Evolutionary conservation across 441 rosid genomes (phyloP).

Genomic region (Eruca vesicaria): DNA sequence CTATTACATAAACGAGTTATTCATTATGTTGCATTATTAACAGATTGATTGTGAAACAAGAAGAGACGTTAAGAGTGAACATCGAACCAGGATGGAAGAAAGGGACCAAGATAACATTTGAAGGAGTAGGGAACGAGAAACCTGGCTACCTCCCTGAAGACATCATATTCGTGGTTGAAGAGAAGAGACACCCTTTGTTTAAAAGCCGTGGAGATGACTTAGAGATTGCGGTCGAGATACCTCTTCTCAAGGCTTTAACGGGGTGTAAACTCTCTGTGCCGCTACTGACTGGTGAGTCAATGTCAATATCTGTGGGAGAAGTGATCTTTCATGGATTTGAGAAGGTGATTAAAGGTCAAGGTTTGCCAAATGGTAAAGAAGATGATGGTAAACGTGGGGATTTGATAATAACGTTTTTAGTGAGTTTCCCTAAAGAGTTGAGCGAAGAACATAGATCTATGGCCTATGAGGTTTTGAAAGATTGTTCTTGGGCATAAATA

Average conservation of each 20-base stretch:
- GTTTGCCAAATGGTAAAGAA: conserved; percentile 61
- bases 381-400: conserved; percentile 58
- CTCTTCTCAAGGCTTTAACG: conserved; percentile 66
- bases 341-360: conserved; percentile 68
- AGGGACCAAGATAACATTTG: conserved; percentile 82
- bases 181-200: conserved; percentile 61
- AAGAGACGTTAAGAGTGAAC: conserved; percentile 59
- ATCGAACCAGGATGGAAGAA: conserved; percentile 87
- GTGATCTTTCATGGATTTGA: conserved; percentile 63
- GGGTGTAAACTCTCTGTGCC: conserved; percentile 78
- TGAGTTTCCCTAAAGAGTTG: conserved; percentile 55
- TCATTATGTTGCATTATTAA: background rate
- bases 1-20: background rate
- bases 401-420: conserved; percentile 52
- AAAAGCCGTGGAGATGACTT: conserved; percentile 58
- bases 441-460: conserved; percentile 48
- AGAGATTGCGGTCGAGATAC: conserved; percentile 66
- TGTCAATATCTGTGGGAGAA: conserved; percentile 47
- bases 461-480: conserved; percentile 49
- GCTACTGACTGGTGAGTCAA: conserved; percentile 55
- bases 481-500: conserved; percentile 43
- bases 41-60: conserved; percentile 59
- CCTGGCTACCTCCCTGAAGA: conserved; percentile 76
- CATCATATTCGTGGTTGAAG: conserved; percentile 56
- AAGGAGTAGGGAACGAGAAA: conserved; percentile 76